Percentiles rank a stretch among this genome's conserved stretches.
These are phyloP conservation scores for Blepharisma stoltei DNA, from an alignment of 73 alveolate genomes.

Conservation along the genomic window DNA sequence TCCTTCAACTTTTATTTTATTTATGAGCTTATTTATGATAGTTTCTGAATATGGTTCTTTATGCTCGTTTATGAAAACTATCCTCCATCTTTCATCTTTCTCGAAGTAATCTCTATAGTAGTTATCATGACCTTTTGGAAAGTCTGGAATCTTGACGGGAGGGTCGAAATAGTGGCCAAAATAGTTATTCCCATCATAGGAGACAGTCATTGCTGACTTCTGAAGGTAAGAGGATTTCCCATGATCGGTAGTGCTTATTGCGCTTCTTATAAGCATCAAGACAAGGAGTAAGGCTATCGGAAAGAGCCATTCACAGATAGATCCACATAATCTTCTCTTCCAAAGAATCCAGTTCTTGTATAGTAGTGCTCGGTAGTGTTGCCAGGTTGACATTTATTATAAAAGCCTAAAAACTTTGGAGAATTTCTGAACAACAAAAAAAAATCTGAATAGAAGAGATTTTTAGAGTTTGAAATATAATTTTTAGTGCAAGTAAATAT, in stretches of 20 bases:
- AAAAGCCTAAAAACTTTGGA: too few species aligned
- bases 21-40: background rate
- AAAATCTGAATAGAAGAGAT: too few species aligned
- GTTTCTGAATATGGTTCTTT: background rate
- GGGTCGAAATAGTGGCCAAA: background rate
- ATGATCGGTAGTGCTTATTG: background rate
- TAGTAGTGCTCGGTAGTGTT: constrained; percentile 57
- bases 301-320: constrained; percentile 59
- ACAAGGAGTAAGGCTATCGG: constrained; percentile 56
- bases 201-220: background rate
- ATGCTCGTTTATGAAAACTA: background rate
- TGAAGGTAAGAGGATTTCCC: background rate
- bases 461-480: too few species aligned
- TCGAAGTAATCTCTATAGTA: background rate
- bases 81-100: background rate
- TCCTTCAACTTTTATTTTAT: background rate
- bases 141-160: background rate
- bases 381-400: background rate
- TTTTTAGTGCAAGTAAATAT: too few species aligned
- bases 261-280: background rate
- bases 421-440: too few species aligned
- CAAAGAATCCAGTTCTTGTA: constrained; percentile 71
- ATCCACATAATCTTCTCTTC: constrained; percentile 56
- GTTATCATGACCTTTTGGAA: background rate
- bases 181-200: background rate